Evolutionary conservation across 495 filamentous ascomycete species (phyloP).

Genomic region (Amorphotheca resinae): DNA sequence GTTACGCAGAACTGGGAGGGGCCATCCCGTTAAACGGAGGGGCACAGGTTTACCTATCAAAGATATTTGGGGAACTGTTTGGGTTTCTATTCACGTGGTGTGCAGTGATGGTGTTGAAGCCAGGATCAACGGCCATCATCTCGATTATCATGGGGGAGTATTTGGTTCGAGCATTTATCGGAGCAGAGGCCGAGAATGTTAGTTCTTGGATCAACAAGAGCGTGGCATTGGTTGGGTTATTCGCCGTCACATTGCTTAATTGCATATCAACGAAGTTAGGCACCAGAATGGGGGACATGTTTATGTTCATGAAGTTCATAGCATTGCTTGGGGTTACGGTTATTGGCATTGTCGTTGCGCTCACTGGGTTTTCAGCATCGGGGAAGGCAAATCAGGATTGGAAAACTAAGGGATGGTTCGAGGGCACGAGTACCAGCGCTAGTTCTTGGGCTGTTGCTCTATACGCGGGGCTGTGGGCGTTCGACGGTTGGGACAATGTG

Average conservation of each 20-base stretch:
- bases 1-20: constrained; percentile 90
- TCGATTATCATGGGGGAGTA: constrained; percentile 98
- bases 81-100: constrained; percentile 96
- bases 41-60: constrained; percentile 80
- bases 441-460: constrained; percentile 83
- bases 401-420: constrained; percentile 82
- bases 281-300: constrained; percentile 70
- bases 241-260: constrained; percentile 70
- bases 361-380: constrained; percentile 66
- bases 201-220: constrained; percentile 85
- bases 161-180: constrained; percentile 71
- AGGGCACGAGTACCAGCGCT: constrained; percentile 64
- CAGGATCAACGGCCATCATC: constrained; percentile 85
- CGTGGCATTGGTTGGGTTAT: constrained; percentile 66
- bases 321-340: constrained; percentile 79
- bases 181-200: constrained; percentile 60
- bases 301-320: constrained; percentile 95
- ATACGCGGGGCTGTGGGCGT: constrained; percentile 95
- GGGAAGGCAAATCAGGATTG: constrained; percentile 72
- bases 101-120: constrained; percentile 86
- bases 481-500: constrained; percentile 98
- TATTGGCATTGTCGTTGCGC: constrained; percentile 79
- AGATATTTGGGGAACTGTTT: constrained; percentile 86
- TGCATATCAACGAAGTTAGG: constrained; percentile 82
- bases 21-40: constrained; percentile 95